A percentile compares a stretch with the other conserved stretches of the same genome.
Evolutionary conservation across 2,329 filamentous ascomycete species (phyloP).

Genomic region (Lizonia empirigonia): DNA sequence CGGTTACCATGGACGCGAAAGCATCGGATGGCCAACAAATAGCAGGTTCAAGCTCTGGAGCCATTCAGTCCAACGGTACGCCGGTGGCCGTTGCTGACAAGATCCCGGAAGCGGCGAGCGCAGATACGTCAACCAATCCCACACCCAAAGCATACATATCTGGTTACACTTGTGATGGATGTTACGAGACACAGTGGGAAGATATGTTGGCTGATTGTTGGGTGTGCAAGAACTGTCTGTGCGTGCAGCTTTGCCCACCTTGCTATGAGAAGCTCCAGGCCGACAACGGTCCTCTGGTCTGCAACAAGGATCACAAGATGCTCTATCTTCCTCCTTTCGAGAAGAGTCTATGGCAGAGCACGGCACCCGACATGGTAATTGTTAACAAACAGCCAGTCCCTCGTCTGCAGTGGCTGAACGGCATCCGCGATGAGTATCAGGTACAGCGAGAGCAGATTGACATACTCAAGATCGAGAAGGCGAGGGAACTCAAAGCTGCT

Average conservation of each 20-base stretch:
- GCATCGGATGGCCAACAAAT: no score
- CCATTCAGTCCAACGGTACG: no score
- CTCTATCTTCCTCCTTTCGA: conserved; percentile 17
- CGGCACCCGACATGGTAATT: no score
- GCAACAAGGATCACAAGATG: conserved; percentile 15
- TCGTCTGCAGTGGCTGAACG: conserved; percentile 11
- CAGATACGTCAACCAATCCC: no score
- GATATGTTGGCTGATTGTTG: conserved; percentile 10
- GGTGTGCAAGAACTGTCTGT: conserved; percentile 16
- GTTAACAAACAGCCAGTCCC: not conserved
- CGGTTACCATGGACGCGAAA: no score
- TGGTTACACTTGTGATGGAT: no score
- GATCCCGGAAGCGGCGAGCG: no score
- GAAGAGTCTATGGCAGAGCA: not conserved
- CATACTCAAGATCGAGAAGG: conserved; percentile 10
- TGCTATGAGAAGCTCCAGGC: conserved; percentile 15
- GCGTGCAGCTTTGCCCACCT: conserved; percentile 11
- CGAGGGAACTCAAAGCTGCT: conserved; percentile 11
- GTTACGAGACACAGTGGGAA: no score
- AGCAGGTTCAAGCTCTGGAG: no score
- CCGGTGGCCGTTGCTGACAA: no score
- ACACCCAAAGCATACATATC: no score
- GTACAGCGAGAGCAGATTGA: conserved; percentile 22
- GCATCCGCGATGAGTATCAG: conserved; percentile 6
- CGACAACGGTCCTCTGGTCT: conserved; percentile 2